Percentiles rank a stretch among this genome's conserved stretches.
phyloP scores from a whole-genome alignment of 2,329 filamentous ascomycete genomes.

The Huntiella abstrusa region DNA sequence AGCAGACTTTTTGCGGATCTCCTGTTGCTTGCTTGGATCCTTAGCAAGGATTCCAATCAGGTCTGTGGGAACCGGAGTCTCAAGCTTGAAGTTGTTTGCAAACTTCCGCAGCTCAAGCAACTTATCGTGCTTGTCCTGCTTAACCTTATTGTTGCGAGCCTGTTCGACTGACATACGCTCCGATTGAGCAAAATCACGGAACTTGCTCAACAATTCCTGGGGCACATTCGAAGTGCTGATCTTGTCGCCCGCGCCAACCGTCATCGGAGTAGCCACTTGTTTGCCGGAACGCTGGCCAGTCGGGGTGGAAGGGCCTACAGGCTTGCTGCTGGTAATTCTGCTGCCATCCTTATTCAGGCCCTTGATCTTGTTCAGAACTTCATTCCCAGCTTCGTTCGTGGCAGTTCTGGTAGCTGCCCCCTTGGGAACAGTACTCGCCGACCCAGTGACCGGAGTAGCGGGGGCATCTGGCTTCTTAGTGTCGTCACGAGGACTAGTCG shows the following conservation, averaged over 20 bases:
- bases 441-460: constrained; percentile 12
- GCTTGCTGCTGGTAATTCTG: constrained; percentile 12
- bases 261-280: constrained; percentile 18
- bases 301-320: constrained; percentile 13
- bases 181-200: constrained; percentile 43
- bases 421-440: not conserved
- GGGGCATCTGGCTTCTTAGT: constrained; percentile 11
- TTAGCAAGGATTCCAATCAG: constrained; percentile 91
- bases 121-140: constrained; percentile 74
- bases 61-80: constrained; percentile 79
- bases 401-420: constrained; percentile 9
- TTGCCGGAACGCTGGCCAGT: constrained; percentile 8
- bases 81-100: constrained; percentile 80
- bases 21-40: constrained; percentile 81
- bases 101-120: constrained; percentile 92
- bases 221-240: constrained; percentile 38
- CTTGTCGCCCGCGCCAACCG: constrained; percentile 24
- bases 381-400: constrained; percentile 1
- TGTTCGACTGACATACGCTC: constrained; percentile 38
- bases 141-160: constrained; percentile 36
- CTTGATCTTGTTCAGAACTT: constrained; percentile 1
- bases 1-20: constrained; percentile 59
- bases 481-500: constrained; percentile 14
- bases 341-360: not conserved
- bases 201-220: constrained; percentile 40